Base-by-base conservation (phyloP, 73 alveolate species). In the Effrenium voratum region DNA sequence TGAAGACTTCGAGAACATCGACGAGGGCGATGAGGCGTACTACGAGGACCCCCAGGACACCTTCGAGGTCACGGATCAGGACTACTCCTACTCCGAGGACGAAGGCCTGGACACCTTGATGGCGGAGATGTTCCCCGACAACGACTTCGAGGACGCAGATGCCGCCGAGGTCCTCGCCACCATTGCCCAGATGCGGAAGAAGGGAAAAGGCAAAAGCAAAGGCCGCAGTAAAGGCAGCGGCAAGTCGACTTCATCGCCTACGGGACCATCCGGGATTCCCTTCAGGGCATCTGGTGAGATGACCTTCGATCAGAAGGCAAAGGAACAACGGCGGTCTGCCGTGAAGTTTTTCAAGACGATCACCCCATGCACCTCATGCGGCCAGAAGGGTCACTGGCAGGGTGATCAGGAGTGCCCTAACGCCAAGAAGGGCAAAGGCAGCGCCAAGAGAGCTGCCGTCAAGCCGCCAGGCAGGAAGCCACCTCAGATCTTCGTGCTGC, bases 261-360 rank as follows among this genome's bases (percentile, higher is more conserved):
- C n/a, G n/a, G 28, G n/a, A 22, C n/a, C 28, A 22, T 22, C n/a
- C 1, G n/a, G n/a, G 63, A 41, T 44, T 26, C 40, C 63, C 30
- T 79, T 79, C 90, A 43, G 30, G 26, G 90, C 66, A 22, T 15
- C 44, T 38, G 90, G 90, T 30, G 90, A 79, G 66, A 43, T 79
- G 68, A 28, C 68, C 45, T 26, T 79, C 8, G 90, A 79, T 49
- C 47, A n/a, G 47, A 79, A 79, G 68, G 57, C 90, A 41, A 41
- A 45, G 43, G 90, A 79, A 41, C 0, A 28, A 1, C 19, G 60
- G 10, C 3, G 30, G 47, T 41, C 15, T 2, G 90, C 90, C 1
- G 90, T 79, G 2, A 2, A 19, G 47, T 79, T 79, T 63, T 13
- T 79, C 32, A 79, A 79, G 68, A 41, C 41, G 1, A 40, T 79